A percentile compares a stretch with the other conserved stretches of the same genome.
Evolutionary conservation across 257 asterid species (phyloP).

Genomic region (Linderniella brevidens): DNA sequence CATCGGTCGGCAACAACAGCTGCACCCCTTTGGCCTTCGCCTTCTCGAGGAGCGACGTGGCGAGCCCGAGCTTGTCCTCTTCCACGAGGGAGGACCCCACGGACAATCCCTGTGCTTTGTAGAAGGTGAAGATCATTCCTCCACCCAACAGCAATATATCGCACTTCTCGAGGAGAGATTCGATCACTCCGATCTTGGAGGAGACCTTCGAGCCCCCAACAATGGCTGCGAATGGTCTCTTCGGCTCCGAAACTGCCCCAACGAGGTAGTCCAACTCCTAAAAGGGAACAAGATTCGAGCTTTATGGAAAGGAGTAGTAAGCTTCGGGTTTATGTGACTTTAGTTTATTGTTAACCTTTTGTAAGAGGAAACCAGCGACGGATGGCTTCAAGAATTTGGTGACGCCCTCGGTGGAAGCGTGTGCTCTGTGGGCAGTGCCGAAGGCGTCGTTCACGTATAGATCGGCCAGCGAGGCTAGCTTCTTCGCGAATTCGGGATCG

Average conservation of each 20-base stretch:
- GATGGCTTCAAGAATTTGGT: constrained; percentile 34
- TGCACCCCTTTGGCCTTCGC: constrained; percentile 29
- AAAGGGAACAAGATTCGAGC: not conserved
- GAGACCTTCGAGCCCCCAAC: constrained; percentile 38
- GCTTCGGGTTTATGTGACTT: no score
- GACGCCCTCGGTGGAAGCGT: constrained; percentile 40
- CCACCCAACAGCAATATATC: constrained; percentile 29
- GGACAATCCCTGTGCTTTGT: constrained; percentile 28
- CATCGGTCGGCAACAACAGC: constrained; percentile 29
- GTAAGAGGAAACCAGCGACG: constrained; percentile 43
- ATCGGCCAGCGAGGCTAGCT: constrained; percentile 37
- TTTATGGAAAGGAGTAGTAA: not conserved
- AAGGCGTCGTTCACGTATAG: constrained; percentile 37
- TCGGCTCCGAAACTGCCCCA: constrained; percentile 28
- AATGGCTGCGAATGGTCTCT: constrained; percentile 34
- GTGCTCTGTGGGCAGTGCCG: constrained; percentile 41
- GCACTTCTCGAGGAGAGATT: constrained; percentile 25
- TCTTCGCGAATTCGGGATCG: constrained; percentile 36
- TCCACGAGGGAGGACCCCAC: constrained; percentile 42
- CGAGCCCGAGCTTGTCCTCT: constrained; percentile 29
- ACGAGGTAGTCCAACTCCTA: constrained; percentile 35
- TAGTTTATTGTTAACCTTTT: constrained; percentile 18
- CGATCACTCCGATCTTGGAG: constrained; percentile 25
- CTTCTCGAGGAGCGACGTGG: constrained; percentile 26
- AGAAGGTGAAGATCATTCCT: constrained; percentile 38